These are phyloP conservation scores for Lignosus rhinocerotis DNA, from an alignment of 1,284 basidiomycete species.

Conservation along the genomic window DNA sequence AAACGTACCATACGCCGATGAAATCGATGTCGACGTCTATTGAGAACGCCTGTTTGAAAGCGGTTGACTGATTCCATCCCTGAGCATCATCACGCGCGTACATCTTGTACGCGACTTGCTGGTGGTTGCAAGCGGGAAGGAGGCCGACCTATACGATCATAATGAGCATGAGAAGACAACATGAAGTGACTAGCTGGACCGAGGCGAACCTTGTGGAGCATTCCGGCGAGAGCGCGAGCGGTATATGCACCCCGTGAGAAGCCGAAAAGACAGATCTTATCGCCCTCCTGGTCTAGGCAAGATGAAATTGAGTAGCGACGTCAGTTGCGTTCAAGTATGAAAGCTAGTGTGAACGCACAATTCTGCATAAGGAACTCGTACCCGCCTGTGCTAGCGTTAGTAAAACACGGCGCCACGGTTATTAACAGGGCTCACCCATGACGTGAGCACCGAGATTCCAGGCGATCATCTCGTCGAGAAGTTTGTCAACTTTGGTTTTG, in stretches of 20 bases:
- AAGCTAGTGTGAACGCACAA: constrained; percentile 36
- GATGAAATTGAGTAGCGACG: too few species aligned
- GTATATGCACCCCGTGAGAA: constrained; percentile 72
- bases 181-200: neutral
- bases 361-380: constrained; percentile 69
- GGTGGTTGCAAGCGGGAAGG: constrained; percentile 51
- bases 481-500: constrained; percentile 40
- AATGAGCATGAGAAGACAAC: neutral
- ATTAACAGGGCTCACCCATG: constrained; percentile 41
- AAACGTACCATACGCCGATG: constrained; percentile 51
- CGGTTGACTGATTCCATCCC: constrained; percentile 34
- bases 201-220: constrained; percentile 46
- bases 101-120: constrained; percentile 49
- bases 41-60: constrained; percentile 49
- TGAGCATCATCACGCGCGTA: constrained; percentile 35
- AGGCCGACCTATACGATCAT: constrained; percentile 45
- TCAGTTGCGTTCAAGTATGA: neutral
- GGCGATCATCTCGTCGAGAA: constrained; percentile 51
- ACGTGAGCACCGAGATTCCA: constrained; percentile 56
- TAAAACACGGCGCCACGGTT: neutral
- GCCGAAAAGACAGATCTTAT: constrained; percentile 58
- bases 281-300: constrained; percentile 40
- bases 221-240: constrained; percentile 48
- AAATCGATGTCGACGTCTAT: constrained; percentile 50
- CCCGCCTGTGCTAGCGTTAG: constrained; percentile 39